A percentile compares a stretch with the other conserved stretches of the same genome.
Evolutionary conservation across 352 stramenopile genomes (phyloP).

Genomic region (Phytopythium mirpurense): DNA sequence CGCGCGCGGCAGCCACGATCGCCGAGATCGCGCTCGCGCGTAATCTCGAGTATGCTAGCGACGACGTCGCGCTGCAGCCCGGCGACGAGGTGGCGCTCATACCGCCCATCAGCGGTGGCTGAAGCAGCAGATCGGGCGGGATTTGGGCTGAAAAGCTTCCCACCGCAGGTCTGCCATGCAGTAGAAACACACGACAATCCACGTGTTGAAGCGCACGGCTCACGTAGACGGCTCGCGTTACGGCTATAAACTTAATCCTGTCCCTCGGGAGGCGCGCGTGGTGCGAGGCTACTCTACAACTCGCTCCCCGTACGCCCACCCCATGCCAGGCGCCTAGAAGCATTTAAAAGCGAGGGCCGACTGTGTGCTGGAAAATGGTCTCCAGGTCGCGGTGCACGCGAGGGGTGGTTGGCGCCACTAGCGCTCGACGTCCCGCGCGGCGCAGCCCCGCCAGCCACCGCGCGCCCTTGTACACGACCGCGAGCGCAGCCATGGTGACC

Average conservation of each 20-base stretch:
- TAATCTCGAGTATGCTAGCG: slow-evolving; percentile 68
- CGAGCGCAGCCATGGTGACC: slow-evolving; percentile 47
- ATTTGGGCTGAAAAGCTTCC: too few species aligned
- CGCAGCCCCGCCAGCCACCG: slow-evolving; percentile 52
- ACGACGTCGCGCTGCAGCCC: slow-evolving; percentile 39
- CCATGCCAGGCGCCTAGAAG: too few species aligned
- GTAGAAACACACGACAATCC: too few species aligned
- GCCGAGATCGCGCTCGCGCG: slow-evolving; percentile 55
- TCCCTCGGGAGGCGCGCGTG: too few species aligned
- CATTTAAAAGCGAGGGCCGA: slow-evolving; percentile 17
- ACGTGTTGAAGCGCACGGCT: too few species aligned
- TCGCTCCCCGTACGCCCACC: too few species aligned
- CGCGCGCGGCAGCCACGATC: slow-evolving; percentile 36
- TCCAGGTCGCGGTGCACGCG: slow-evolving; percentile 44
- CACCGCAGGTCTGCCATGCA: too few species aligned
- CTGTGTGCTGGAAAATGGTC: slow-evolving; percentile 65
- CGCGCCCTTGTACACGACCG: slow-evolving; percentile 51
- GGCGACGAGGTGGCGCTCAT: slow-evolving; percentile 82
- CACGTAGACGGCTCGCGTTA: too few species aligned
- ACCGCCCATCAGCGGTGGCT: slow-evolving; percentile 72
- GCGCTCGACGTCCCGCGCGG: slow-evolving; percentile 20
- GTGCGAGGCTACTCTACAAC: too few species aligned
- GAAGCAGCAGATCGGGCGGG: slow-evolving; percentile 5
- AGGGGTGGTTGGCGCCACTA: slow-evolving; percentile 22
- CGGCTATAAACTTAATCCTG: too few species aligned